Conservation (phyloP, 495 filamentous ascomycete genomes). For the Penicillium canariense region DNA sequence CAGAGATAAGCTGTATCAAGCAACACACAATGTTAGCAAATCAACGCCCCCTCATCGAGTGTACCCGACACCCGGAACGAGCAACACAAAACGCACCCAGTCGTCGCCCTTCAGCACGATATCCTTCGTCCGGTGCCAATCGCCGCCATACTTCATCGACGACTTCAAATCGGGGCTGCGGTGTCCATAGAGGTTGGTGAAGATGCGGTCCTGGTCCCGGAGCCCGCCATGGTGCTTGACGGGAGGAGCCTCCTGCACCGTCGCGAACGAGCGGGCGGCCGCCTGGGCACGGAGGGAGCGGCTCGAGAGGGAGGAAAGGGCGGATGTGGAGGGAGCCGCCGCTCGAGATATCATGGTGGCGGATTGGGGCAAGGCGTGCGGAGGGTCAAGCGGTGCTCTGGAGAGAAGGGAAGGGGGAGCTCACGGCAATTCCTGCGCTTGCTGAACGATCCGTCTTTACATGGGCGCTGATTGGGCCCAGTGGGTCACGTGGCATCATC, state of each 20-base stretch:
- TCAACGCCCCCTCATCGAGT: neutral
- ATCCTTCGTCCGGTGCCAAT: conserved; percentile 99
- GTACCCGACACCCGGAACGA: neutral
- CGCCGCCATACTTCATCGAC: conserved; percentile 97
- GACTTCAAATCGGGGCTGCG: conserved; percentile 86
- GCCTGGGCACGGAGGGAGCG: conserved; percentile 54
- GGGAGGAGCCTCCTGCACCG: conserved; percentile 80
- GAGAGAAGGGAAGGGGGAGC: conserved; percentile 30
- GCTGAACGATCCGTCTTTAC: conserved; percentile 50
- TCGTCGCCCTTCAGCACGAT: conserved; percentile 95
- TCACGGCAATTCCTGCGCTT: conserved; percentile 46
- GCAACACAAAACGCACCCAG: conserved; percentile 59
- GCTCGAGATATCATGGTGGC: conserved; percentile 53
- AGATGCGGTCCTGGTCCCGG: conserved; percentile 94
- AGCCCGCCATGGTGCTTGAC: conserved; percentile 78
- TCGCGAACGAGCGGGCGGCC: conserved; percentile 72
- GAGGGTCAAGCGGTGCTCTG: conserved; percentile 29
- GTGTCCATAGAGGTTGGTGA: conserved; percentile 95
- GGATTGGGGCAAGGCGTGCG: conserved; percentile 31
- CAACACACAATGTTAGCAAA: conserved; percentile 20
- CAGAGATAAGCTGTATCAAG: conserved; percentile 72
- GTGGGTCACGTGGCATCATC: conserved; percentile 25
- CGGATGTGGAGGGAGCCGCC: conserved; percentile 46
- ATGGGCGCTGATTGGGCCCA: conserved; percentile 35
- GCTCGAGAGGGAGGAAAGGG: conserved; percentile 54